Evolutionary conservation across 2,329 filamentous ascomycete genomes (phyloP).

Genomic region (Podosphaera fusca): DNA sequence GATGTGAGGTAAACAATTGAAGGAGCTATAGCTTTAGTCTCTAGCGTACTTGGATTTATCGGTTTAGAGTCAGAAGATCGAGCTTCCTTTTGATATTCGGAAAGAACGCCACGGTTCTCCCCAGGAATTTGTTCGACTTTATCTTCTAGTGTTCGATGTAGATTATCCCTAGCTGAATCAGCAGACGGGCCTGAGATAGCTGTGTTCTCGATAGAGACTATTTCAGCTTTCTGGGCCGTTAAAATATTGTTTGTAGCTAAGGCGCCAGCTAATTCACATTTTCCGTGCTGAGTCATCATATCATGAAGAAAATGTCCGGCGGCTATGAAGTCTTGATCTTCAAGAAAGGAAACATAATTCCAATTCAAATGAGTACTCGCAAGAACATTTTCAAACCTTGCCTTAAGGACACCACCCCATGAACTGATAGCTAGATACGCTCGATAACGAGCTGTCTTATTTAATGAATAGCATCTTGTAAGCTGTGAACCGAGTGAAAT

Average conservation of each 20-base stretch:
- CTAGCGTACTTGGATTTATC: background rate
- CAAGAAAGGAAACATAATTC: slow-evolving; percentile 53
- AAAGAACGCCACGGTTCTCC: no score
- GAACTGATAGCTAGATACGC: slow-evolving; percentile 55
- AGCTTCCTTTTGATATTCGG: no score
- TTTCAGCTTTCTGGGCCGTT: background rate
- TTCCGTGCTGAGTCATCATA: slow-evolving; percentile 35
- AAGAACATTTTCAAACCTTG: slow-evolving; percentile 60
- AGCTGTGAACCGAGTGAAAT: slow-evolving; percentile 67
- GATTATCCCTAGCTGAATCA: no score
- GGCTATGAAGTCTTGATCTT: slow-evolving; percentile 44
- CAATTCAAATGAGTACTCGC: slow-evolving; percentile 50
- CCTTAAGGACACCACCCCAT: slow-evolving; percentile 51
- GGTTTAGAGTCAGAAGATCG: background rate
- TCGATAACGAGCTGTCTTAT: slow-evolving; percentile 42
- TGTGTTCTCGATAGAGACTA: background rate
- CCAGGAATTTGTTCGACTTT: background rate
- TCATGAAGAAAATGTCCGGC: slow-evolving; percentile 42
- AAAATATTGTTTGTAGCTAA: slow-evolving; percentile 1
- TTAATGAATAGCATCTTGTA: slow-evolving; percentile 75
- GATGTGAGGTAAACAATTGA: slow-evolving; percentile 69
- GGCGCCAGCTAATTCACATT: slow-evolving; percentile 33
- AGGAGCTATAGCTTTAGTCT: slow-evolving; percentile 13
- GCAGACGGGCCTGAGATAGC: no score
- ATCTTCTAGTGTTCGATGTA: no score